Evolutionary conservation across 345 rosid species (phyloP), one percentile per base, ranked within the genome.

Genomic region (Gossypium sturtianum): DNA sequence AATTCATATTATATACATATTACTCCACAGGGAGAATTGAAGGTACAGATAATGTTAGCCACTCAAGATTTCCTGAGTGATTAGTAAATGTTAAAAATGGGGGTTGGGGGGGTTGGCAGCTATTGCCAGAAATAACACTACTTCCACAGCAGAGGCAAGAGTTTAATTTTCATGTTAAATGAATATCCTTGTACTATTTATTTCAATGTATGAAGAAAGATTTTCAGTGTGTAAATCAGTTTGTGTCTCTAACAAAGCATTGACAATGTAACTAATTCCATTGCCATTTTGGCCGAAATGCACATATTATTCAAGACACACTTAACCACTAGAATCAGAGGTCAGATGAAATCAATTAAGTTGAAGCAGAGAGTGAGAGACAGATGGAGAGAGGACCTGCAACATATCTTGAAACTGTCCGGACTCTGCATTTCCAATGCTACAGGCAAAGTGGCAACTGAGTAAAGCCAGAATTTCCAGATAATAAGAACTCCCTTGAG

Each of bases 171-270:
- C 64, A 52, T 51, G 34, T 23, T n/a, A 22, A 58, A 59, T 23
- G 25, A 59, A 69, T 49, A 59, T 68, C 22, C 34, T 20, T 74
- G 66, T 20, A 74, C 47, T 23, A 62, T 13, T 25, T 69, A 74
- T 69, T 70, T 79, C 71, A 61, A 70, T 70, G 29, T 74, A 53
- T 69, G n/a, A 43, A 72, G 63, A 38, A 56, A 58, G 20, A 22
- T 44, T 54, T 57, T 8, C 43, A 49, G 72, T 8, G 60, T 69
- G 72, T 49, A 68, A 51, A 69, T 51, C 60, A 69, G 72, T 49
- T 16, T 6, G 41, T 34, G 13, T 63, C 47, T 60, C 64, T 9
- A 51, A 41, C 11, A 43, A 38, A 9, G 49, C 23, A 17, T 41
- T 38, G 23, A 41, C 51, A 64, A 41, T 64, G 27, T 34, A 29